Percentiles rank a stretch among this genome's conserved stretches.
Evolutionary conservation across 139 green algal genomes (phyloP).

Genomic region (Chlorella sp.): DNA sequence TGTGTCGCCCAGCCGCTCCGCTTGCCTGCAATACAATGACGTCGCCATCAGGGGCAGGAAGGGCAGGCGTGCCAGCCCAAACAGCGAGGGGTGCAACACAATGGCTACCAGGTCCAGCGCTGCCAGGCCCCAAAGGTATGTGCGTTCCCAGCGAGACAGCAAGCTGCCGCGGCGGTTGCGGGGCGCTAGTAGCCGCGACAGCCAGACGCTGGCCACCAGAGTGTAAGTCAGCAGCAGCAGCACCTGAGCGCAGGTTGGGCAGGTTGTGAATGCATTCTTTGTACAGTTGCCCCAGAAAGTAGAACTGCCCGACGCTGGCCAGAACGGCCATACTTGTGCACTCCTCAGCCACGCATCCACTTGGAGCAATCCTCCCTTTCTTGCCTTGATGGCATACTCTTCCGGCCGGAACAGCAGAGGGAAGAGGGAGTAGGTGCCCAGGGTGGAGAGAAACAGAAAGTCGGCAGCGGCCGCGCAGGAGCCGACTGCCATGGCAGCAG

Average conservation of each 20-base stretch:
- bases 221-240: slow-evolving; percentile 52
- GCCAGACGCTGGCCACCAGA: slow-evolving; percentile 22
- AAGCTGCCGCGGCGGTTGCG: not conserved
- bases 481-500: slow-evolving; percentile 3
- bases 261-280: not conserved
- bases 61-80: slow-evolving; percentile 54
- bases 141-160: not conserved
- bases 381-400: slow-evolving; percentile 83
- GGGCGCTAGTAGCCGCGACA: not conserved
- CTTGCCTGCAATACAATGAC: slow-evolving; percentile 69
- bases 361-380: not conserved
- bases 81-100: slow-evolving; percentile 50
- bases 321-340: not conserved
- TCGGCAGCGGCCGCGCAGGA: slow-evolving; percentile 26
- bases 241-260: slow-evolving; percentile 12
- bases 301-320: not conserved
- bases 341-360: not conserved
- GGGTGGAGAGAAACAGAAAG: slow-evolving; percentile 59
- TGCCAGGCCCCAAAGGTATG: slow-evolving; percentile 67
- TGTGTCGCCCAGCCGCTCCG: slow-evolving; percentile 10
- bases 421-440: slow-evolving; percentile 67
- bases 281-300: not conserved
- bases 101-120: slow-evolving; percentile 69
- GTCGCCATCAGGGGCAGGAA: slow-evolving; percentile 91
- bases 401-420: slow-evolving; percentile 78